Evolutionary conservation across 2,329 filamentous ascomycete species (phyloP).

Genomic region (Fusarium brachygibbosum): DNA sequence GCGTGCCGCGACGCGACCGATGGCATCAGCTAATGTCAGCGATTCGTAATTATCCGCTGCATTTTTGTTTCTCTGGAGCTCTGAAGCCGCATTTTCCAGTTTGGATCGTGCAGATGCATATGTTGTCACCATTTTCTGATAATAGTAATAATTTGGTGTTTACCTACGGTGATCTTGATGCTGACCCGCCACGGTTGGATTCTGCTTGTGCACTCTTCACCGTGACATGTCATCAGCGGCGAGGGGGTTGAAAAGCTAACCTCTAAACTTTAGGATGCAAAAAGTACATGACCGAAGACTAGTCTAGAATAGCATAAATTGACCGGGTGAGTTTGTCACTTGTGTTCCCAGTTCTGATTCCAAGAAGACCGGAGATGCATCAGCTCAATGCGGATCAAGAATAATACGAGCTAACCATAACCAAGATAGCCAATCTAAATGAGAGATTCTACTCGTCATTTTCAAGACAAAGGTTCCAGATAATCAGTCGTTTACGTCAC

Average conservation of each 20-base stretch:
- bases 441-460: background rate
- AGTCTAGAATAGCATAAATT: no score
- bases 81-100: background rate
- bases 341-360: no score
- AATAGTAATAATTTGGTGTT: fast-evolving
- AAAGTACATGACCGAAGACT: no score
- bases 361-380: background rate
- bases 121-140: background rate
- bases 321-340: no score
- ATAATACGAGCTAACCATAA: background rate
- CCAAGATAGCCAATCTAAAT: background rate
- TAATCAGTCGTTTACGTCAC: background rate
- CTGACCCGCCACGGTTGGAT: background rate
- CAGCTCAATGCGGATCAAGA: background rate
- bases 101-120: background rate
- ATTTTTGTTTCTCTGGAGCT: fast-evolving
- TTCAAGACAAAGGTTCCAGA: background rate
- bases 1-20: no score
- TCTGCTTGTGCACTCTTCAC: background rate
- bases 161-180: no score
- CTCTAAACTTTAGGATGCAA: no score
- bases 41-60: background rate
- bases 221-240: background rate
- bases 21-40: no score
- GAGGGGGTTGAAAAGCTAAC: no score